A percentile compares a stretch with the other conserved stretches of the same genome.
phyloP scores from a whole-genome alignment of 2,329 filamentous ascomycete genomes.

The Magnaporthiopsis poae region DNA sequence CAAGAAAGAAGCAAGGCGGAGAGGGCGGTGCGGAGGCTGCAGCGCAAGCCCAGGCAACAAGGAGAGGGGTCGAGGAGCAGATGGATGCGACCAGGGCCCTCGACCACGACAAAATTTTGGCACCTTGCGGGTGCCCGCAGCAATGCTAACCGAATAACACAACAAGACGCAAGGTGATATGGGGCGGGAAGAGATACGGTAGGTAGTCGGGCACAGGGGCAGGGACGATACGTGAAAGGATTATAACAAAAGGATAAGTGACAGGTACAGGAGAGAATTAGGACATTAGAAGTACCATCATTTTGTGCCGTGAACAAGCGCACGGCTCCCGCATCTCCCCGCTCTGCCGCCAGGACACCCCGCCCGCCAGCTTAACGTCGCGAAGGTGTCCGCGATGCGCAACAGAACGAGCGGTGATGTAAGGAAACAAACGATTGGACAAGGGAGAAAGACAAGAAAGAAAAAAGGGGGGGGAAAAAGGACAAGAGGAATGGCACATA shows the following conservation, averaged over 20 bases:
- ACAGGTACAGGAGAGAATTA: too few relatives aligned
- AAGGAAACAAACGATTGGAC: neutral
- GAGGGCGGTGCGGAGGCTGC: slow-evolving; percentile 1
- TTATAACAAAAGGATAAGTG: too few relatives aligned
- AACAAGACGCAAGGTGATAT: too few relatives aligned
- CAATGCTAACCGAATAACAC: neutral
- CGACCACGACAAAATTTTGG: neutral
- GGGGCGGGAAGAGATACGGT: too few relatives aligned
- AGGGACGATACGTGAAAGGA: too few relatives aligned
- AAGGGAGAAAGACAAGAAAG: neutral
- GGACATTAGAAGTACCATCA: too few relatives aligned
- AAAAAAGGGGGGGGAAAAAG: slow-evolving; percentile 3
- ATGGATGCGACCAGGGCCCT: neutral
- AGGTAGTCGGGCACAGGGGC: too few relatives aligned
- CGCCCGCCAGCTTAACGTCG: neutral
- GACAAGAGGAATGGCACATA: slow-evolving; percentile 28
- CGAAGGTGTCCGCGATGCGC: neutral
- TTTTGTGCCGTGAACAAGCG: too few relatives aligned
- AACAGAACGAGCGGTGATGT: neutral
- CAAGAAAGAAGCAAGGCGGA: neutral
- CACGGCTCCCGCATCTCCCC: neutral
- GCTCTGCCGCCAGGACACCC: neutral
- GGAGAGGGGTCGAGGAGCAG: neutral
- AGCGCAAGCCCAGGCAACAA: neutral
- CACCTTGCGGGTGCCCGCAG: neutral